Evolutionary conservation across 176 grass and related monocot genomes (phyloP).

Genomic region (Lolium rigidum): DNA sequence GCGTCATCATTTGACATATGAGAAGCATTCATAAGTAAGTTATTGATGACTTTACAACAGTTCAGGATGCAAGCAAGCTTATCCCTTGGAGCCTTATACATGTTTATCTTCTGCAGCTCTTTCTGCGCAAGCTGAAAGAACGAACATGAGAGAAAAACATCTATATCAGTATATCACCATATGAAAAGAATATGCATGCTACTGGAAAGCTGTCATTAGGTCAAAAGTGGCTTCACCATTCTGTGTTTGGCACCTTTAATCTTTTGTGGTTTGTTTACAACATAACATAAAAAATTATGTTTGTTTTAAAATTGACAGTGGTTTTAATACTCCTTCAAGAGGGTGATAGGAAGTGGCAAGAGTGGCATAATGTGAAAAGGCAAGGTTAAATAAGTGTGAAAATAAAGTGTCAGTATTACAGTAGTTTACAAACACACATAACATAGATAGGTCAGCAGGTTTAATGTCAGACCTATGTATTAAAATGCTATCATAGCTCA

Average conservation of each 20-base stretch:
- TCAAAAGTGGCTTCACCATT: slow-evolving; percentile 3
- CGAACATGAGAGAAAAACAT: slow-evolving; percentile 23
- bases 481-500: neutral
- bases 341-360: neutral
- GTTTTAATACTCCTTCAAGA: slow-evolving; percentile 18
- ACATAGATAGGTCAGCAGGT: neutral
- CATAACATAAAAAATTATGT: slow-evolving; percentile 4
- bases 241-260: slow-evolving; percentile 4
- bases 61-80: slow-evolving; percentile 94
- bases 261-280: neutral
- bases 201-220: neutral
- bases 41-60: slow-evolving; percentile 98
- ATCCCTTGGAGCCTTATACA: slow-evolving; percentile 97
- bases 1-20: slow-evolving; percentile 66
- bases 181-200: slow-evolving; percentile 15
- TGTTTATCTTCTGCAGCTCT: slow-evolving; percentile 97
- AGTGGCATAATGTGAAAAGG: slow-evolving; percentile 18
- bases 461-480: neutral
- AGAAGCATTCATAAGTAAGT: slow-evolving; percentile 90
- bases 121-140: slow-evolving; percentile 85
- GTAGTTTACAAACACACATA: neutral
- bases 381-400: neutral
- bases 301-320: neutral
- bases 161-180: neutral
- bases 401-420: neutral